These are phyloP conservation scores for peach (Prunus persica) DNA, from an alignment of 306 rosid genomes.

Conservation along the genomic window DNA sequence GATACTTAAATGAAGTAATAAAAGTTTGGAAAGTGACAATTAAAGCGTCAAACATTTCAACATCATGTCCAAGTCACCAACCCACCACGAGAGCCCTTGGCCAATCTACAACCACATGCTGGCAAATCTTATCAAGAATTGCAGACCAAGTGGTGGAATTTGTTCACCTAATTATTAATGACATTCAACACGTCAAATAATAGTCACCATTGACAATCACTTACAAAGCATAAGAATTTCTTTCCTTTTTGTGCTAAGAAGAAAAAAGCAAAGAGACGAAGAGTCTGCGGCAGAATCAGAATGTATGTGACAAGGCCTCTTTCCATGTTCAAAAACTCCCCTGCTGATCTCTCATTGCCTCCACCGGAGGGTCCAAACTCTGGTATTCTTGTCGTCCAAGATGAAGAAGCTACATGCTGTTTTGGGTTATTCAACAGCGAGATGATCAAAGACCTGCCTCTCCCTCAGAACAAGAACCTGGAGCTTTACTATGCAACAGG, in stretches of 20 bases:
- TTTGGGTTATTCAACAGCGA: constrained; percentile 39
- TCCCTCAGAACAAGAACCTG: constrained; percentile 60
- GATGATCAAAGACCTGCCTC: constrained; percentile 46
- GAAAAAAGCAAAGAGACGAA: not conserved
- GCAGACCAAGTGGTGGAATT: not conserved
- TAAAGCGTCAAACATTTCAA: not conserved
- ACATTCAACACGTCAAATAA: not conserved
- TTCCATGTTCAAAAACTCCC: constrained; percentile 21
- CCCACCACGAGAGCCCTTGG: not conserved
- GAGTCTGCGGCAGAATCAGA: constrained; percentile 14
- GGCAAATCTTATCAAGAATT: constrained; percentile 6
- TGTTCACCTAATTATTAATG: not conserved
- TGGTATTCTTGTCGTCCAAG: constrained; percentile 64
- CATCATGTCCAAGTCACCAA: not conserved
- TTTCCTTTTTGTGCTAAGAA: not conserved
- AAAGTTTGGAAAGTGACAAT: too few relatives aligned
- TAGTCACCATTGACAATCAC: not conserved
- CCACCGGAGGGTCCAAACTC: constrained; percentile 67
- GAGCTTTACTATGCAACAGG: constrained; percentile 55
- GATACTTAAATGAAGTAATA: too few relatives aligned
- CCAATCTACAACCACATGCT: not conserved
- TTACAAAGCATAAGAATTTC: not conserved
- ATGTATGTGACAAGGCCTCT: constrained; percentile 46
- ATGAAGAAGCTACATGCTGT: constrained; percentile 41
- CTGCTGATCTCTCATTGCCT: constrained; percentile 29